Evolutionary conservation across 768 basidiomycete species (phyloP).

Genomic region (Leccinum subtestaceum): DNA sequence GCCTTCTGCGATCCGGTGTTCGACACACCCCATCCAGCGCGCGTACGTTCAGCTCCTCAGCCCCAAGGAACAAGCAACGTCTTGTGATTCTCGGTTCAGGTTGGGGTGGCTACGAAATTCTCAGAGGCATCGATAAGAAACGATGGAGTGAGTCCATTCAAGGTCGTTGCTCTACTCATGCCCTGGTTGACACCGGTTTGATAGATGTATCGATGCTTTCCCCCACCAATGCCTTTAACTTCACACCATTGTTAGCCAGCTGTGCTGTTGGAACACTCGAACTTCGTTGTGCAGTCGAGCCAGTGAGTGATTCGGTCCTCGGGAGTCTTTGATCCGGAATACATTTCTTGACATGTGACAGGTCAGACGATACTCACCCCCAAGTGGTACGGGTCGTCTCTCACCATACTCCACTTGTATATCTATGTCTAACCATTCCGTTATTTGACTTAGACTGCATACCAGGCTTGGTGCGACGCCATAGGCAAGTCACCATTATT

Average conservation of each 20-base stretch:
- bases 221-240: constrained; percentile 48
- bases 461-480: constrained; percentile 75
- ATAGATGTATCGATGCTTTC: constrained; percentile 66
- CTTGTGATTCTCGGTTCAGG: constrained; percentile 74
- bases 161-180: not conserved
- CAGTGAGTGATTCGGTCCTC: constrained; percentile 44
- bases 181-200: constrained; percentile 4
- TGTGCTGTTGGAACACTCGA: constrained; percentile 83
- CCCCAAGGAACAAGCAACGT: constrained; percentile 33
- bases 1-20: constrained; percentile 11
- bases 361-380: constrained; percentile 55
- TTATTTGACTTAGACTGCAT: constrained; percentile 43
- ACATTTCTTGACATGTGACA: constrained; percentile 19
- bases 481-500: constrained; percentile 44
- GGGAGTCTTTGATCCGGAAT: constrained; percentile 1
- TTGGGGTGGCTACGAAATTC: constrained; percentile 74
- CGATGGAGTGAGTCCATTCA: constrained; percentile 53
- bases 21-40: constrained; percentile 1
- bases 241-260: constrained; percentile 46
- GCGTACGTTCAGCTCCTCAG: constrained; percentile 41
- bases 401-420: not conserved
- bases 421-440: not conserved
- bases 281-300: constrained; percentile 76
- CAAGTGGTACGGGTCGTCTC: constrained; percentile 42
- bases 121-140: constrained; percentile 66